These are phyloP conservation scores for Nannizziopsis barbatae DNA, from an alignment of 2,329 filamentous ascomycete genomes.

Conservation along the genomic window DNA sequence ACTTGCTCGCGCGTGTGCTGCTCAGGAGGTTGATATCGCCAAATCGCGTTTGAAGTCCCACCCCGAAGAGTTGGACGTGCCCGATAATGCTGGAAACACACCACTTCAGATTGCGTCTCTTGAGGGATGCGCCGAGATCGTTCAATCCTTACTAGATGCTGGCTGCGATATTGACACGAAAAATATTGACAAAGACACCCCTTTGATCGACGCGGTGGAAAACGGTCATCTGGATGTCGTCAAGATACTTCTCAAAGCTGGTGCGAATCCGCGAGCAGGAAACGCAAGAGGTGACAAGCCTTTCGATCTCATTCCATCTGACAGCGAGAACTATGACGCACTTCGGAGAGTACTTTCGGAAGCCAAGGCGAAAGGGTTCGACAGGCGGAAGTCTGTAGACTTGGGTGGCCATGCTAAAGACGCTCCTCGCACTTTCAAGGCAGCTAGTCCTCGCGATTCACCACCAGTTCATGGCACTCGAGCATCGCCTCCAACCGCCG, in stretches of 20 bases:
- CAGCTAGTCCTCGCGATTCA: slow-evolving; percentile 37
- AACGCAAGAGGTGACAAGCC: slow-evolving; percentile 91
- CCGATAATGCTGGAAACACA: slow-evolving; percentile 92
- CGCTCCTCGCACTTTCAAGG: slow-evolving; percentile 32
- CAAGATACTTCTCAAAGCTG: slow-evolving; percentile 67
- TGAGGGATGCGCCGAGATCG: slow-evolving; percentile 75
- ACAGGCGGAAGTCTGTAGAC: slow-evolving; percentile 36
- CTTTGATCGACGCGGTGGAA: slow-evolving; percentile 88
- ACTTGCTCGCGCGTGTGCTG: slow-evolving; percentile 78
- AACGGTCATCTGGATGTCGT: slow-evolving; percentile 88
- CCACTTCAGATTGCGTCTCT: slow-evolving; percentile 87
- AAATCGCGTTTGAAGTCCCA: slow-evolving; percentile 64
- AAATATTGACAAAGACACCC: slow-evolving; percentile 74
- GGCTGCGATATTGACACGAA: slow-evolving; percentile 76
- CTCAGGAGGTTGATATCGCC: slow-evolving; percentile 68
- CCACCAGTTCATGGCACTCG: slow-evolving; percentile 28
- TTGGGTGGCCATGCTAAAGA: slow-evolving; percentile 28
- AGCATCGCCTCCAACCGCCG: slow-evolving; percentile 26
- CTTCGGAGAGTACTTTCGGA: slow-evolving; percentile 61
- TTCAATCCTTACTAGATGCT: slow-evolving; percentile 71
- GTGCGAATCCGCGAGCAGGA: slow-evolving; percentile 80
- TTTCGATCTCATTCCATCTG: slow-evolving; percentile 65
- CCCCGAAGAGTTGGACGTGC: slow-evolving; percentile 76
- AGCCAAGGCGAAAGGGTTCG: slow-evolving; percentile 46
- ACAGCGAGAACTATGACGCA: slow-evolving; percentile 65